phyloP scores from a whole-genome alignment of 2,329 filamentous ascomycete genomes.

The Colletotrichum euphorbiae region DNA sequence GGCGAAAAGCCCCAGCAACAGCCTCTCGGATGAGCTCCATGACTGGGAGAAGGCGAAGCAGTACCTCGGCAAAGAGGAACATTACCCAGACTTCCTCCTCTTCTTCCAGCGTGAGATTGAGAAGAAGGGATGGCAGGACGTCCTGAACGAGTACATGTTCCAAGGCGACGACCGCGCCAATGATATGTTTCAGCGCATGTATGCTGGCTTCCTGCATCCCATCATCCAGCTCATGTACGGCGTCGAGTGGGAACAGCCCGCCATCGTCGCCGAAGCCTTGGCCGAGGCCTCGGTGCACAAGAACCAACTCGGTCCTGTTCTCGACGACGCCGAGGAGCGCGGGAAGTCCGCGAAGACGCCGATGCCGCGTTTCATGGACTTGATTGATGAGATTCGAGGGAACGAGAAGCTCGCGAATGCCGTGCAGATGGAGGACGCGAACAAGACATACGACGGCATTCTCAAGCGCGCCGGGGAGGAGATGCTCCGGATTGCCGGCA shows the following conservation, averaged over 20 bases:
- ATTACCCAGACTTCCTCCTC: constrained; percentile 79
- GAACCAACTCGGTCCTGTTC: constrained; percentile 64
- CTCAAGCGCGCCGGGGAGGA: constrained; percentile 71
- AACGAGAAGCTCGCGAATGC: constrained; percentile 68
- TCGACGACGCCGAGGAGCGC: constrained; percentile 64
- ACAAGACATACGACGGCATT: constrained; percentile 78
- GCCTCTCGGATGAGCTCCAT: constrained; percentile 65
- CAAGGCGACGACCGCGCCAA: constrained; percentile 72
- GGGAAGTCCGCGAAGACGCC: constrained; percentile 47
- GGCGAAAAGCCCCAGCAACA: constrained; percentile 57
- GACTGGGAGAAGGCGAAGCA: constrained; percentile 66
- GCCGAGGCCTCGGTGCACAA: constrained; percentile 81
- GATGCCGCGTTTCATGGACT: constrained; percentile 62
- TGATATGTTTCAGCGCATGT: constrained; percentile 76
- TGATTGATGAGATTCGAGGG: constrained; percentile 70
- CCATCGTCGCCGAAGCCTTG: constrained; percentile 82
- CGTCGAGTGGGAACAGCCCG: constrained; percentile 84
- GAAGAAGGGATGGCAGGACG: constrained; percentile 68
- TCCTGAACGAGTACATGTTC: constrained; percentile 77
- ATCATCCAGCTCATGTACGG: constrained; percentile 89
- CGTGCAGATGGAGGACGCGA: constrained; percentile 62
- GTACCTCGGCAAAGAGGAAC: constrained; percentile 70
- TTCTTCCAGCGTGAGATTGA: constrained; percentile 84
- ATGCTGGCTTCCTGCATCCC: constrained; percentile 78
- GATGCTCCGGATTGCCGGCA: constrained; percentile 70